Evolutionary conservation across 306 rosid genomes (phyloP).

Genomic region (Glycine soja): DNA sequence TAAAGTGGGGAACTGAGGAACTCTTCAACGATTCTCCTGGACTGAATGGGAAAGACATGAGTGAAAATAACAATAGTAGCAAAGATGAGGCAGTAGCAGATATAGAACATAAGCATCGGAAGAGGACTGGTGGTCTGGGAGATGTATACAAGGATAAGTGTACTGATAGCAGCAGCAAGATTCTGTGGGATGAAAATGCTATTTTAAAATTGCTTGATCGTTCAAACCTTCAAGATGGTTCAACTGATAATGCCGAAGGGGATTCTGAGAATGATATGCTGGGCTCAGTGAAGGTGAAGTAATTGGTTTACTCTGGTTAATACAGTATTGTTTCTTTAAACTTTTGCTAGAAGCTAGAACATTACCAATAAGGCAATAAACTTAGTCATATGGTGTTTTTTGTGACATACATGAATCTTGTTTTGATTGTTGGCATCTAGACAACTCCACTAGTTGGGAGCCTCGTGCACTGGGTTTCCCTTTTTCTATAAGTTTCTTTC

Average conservation of each 20-base stretch:
- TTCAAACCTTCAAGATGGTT: constrained; percentile 80
- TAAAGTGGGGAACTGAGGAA: constrained; percentile 99
- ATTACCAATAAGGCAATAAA: background rate
- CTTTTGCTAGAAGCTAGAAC: constrained; percentile 36
- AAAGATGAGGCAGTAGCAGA: constrained; percentile 81
- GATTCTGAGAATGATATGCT: constrained; percentile 95
- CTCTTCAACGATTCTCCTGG: constrained; percentile 80
- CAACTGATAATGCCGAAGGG: constrained; percentile 82
- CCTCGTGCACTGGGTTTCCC: background rate
- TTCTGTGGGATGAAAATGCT: constrained; percentile 97
- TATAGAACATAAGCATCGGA: constrained; percentile 83
- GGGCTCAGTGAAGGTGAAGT: constrained; percentile 92
- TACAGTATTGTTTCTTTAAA: constrained; percentile 8
- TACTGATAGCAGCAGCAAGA: constrained; percentile 79
- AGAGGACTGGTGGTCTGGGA: constrained; percentile 92
- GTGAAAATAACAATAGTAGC: constrained; percentile 70
- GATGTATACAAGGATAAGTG: constrained; percentile 95
- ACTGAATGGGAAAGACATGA: constrained; percentile 64
- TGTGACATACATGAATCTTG: background rate
- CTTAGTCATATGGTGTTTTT: constrained; percentile 7
- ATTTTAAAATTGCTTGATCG: constrained; percentile 96
- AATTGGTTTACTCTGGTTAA: constrained; percentile 40
- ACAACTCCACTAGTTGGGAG: background rate
- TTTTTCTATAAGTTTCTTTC: background rate
- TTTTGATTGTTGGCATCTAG: too few species aligned